phyloP scores from a whole-genome alignment of 768 basidiomycete species.

The Heimioporus sp. region DNA sequence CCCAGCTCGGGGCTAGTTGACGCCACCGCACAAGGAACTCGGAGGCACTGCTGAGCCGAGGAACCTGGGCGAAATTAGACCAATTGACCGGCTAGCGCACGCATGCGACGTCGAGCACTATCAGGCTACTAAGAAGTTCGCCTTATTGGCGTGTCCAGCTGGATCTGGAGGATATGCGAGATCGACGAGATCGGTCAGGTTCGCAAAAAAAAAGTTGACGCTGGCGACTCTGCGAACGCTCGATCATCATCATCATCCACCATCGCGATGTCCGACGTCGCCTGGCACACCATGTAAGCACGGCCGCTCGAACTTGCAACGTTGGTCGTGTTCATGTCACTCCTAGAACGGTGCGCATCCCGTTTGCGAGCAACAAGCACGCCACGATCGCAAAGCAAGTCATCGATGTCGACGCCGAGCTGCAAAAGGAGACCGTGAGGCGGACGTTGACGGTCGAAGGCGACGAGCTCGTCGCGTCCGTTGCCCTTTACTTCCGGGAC shows the following conservation, averaged over 20 bases:
- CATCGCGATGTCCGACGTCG: constrained; percentile 24
- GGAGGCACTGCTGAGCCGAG: too few relatives aligned
- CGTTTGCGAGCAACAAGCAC: constrained; percentile 71
- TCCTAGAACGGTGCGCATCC: constrained; percentile 66
- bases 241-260: neutral
- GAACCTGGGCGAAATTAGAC: too few relatives aligned
- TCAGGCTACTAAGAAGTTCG: too few relatives aligned
- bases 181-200: too few relatives aligned
- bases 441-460: constrained; percentile 66
- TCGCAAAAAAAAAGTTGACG: too few relatives aligned
- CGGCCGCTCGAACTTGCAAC: neutral
- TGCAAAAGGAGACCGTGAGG: constrained; percentile 79
- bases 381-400: constrained; percentile 79
- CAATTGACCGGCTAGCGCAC: too few relatives aligned
- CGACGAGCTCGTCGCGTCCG: constrained; percentile 74
- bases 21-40: too few relatives aligned
- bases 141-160: too few relatives aligned
- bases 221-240: neutral
- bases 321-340: neutral
- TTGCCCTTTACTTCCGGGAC: constrained; percentile 8
- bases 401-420: constrained; percentile 84
- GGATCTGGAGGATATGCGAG: too few relatives aligned
- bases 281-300: constrained; percentile 59
- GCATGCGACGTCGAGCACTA: too few relatives aligned
- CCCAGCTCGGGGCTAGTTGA: too few relatives aligned